Conservation (phyloP, 805 yeast genomes). For the Kazachstania africana region DNA sequence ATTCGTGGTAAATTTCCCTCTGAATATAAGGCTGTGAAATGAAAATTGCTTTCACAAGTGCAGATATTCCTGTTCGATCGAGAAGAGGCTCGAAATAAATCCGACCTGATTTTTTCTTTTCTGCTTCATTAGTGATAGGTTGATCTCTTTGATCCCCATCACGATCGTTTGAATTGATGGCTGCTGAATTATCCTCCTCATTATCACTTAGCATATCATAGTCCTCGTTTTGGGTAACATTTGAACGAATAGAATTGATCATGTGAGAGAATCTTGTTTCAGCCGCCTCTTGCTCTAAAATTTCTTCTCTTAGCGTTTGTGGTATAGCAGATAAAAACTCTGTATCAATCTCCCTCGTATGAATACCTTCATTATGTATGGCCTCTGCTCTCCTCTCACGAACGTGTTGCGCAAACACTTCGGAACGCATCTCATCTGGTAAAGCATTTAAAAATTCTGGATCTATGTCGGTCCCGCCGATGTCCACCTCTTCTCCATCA, state of each 20-base stretch:
- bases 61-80: conserved; percentile 65
- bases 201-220: conserved; percentile 6
- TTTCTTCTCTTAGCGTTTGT: conserved; percentile 47
- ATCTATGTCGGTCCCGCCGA: conserved; percentile 83
- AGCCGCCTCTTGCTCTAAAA: conserved; percentile 40
- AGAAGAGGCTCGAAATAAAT: conserved; percentile 51
- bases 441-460: conserved; percentile 82
- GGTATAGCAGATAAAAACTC: conserved; percentile 77
- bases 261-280: conserved; percentile 16
- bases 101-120: conserved; percentile 4
- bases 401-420: conserved; percentile 76
- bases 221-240: conserved; percentile 7
- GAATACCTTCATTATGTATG: conserved; percentile 29
- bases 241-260: conserved; percentile 2
- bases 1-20: conserved; percentile 51
- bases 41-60: conserved; percentile 59
- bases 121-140: conserved; percentile 4
- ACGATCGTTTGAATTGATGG: conserved; percentile 4
- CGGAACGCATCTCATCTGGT: conserved; percentile 89
- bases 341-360: conserved; percentile 60
- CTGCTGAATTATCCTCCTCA: conserved; percentile 2
- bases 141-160: conserved; percentile 3
- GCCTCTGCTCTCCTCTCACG: conserved; percentile 61
- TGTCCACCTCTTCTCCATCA: conserved; percentile 71
- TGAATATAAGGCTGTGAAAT: conserved; percentile 55